These are phyloP conservation scores for Eragrostis nindensis DNA, from an alignment of 176 grass and related monocot species.

Conservation along the genomic window DNA sequence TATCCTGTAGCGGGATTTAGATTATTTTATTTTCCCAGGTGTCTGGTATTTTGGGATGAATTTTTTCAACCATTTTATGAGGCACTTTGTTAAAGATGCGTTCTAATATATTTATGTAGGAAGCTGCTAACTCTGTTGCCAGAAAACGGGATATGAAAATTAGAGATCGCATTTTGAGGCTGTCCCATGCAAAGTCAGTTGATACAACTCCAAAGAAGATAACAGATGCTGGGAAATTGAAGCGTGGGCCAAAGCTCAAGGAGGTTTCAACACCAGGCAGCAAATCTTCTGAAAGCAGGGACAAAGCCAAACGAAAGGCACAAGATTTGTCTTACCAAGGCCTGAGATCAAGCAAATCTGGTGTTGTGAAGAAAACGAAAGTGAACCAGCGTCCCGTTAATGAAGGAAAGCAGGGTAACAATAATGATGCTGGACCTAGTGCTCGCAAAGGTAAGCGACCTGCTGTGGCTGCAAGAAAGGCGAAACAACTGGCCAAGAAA, in stretches of 20 bases:
- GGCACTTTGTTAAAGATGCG: neutral
- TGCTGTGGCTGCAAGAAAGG: slow-evolving; percentile 81
- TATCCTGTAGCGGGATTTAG: neutral
- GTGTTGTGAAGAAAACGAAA: slow-evolving; percentile 64
- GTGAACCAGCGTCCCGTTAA: slow-evolving; percentile 33
- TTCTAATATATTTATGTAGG: slow-evolving; percentile 45
- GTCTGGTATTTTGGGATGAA: neutral
- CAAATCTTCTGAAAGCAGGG: slow-evolving; percentile 34
- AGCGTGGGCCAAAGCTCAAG: slow-evolving; percentile 29
- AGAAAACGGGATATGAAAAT: slow-evolving; percentile 62
- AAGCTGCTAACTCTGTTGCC: slow-evolving; percentile 64
- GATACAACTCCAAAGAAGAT: slow-evolving; percentile 46
- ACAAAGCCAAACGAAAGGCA: slow-evolving; percentile 49
- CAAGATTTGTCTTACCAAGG: slow-evolving; percentile 78
- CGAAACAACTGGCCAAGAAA: slow-evolving; percentile 76
- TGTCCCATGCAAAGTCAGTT: slow-evolving; percentile 65
- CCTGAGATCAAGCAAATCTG: slow-evolving; percentile 69
- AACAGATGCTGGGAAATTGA: slow-evolving; percentile 28
- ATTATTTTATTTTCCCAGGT: neutral
- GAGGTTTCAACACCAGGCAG: slow-evolving; percentile 28
- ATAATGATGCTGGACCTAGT: slow-evolving; percentile 15
- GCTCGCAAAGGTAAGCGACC: slow-evolving; percentile 62
- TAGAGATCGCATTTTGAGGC: slow-evolving; percentile 69
- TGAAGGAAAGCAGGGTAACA: slow-evolving; percentile 49
- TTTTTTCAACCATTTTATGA: neutral